Percentiles rank a stretch among this genome's conserved stretches.
Conservation (phyloP, 2,329 filamentous ascomycete genomes). For the Gremmenia infestans region DNA sequence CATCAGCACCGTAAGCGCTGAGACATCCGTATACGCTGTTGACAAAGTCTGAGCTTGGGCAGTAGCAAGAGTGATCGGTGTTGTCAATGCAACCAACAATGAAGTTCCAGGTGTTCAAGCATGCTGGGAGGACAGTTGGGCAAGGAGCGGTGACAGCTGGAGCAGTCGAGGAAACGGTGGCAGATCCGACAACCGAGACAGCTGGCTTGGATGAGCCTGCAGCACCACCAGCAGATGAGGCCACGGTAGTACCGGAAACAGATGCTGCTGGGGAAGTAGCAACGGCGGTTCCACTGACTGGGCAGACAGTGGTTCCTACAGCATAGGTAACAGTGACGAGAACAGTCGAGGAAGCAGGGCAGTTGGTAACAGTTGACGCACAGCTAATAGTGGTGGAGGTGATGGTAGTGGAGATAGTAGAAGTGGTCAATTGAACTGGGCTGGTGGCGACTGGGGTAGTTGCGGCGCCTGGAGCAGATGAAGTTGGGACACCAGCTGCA, state of each 20-base stretch:
- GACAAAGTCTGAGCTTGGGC: slow-evolving; percentile 71
- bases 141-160: slow-evolving; percentile 32
- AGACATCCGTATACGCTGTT: slow-evolving; percentile 77
- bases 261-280: neutral
- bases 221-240: neutral
- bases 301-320: slow-evolving; percentile 27
- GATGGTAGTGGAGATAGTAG: slow-evolving; percentile 47
- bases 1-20: slow-evolving; percentile 65
- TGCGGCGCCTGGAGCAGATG: neutral
- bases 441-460: slow-evolving; percentile 2
- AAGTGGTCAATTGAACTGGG: slow-evolving; percentile 21
- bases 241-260: neutral
- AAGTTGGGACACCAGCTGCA: neutral
- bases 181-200: slow-evolving; percentile 13
- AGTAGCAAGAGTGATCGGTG: slow-evolving; percentile 81
- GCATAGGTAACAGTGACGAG: slow-evolving; percentile 13
- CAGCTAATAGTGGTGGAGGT: slow-evolving; percentile 48
- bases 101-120: slow-evolving; percentile 86
- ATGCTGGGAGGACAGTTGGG: slow-evolving; percentile 74
- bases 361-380: slow-evolving; percentile 42
- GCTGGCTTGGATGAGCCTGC: slow-evolving; percentile 12
- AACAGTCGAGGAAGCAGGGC: slow-evolving; percentile 35
- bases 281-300: slow-evolving; percentile 11
- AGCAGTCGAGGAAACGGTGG: slow-evolving; percentile 6
- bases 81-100: slow-evolving; percentile 74